Conservation (phyloP, 495 filamentous ascomycete genomes). For the Penicillium manginii region DNA sequence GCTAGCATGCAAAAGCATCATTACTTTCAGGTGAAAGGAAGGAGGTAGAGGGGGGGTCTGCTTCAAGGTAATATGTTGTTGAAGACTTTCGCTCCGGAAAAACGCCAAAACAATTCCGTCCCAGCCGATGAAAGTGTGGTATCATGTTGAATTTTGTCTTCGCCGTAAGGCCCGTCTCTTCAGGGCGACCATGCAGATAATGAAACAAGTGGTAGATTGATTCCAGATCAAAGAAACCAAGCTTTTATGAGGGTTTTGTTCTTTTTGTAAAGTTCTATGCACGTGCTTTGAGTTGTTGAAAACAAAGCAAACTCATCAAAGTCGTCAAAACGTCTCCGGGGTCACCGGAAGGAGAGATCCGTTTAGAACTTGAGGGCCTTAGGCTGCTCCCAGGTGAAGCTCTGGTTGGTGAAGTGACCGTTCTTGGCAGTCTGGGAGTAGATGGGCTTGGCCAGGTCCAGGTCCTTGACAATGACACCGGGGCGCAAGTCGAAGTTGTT, state of each 20-base stretch:
- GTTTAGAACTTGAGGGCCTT: constrained; percentile 87
- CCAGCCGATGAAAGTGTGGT: constrained; percentile 56
- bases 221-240: constrained; percentile 18
- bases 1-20: constrained; percentile 4
- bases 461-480: constrained; percentile 97
- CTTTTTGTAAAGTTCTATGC: constrained; percentile 44
- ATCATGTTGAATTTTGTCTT: constrained; percentile 60
- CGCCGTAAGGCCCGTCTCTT: constrained; percentile 44
- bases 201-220: constrained; percentile 37
- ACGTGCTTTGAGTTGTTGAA: constrained; percentile 63
- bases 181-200: constrained; percentile 50
- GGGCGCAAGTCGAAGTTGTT: constrained; percentile 96
- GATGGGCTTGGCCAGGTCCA: constrained; percentile 92
- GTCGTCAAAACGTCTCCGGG: constrained; percentile 45
- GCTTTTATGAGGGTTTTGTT: constrained; percentile 17
- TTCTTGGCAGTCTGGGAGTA: constrained; percentile 99
- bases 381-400: constrained; percentile 97
- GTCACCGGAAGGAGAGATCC: constrained; percentile 24
- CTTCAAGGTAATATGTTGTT: constrained; percentile 37
- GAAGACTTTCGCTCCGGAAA: constrained; percentile 50
- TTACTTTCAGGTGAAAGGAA: not conserved
- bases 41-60: constrained; percentile 17
- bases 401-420: constrained; percentile 99
- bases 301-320: constrained; percentile 62
- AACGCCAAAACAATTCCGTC: constrained; percentile 53